A percentile compares a stretch with the other conserved stretches of the same genome.
Evolutionary conservation across 228 moss, liverwort and hornwort genomes (phyloP).

Genomic region (Sphagnum fallax): DNA sequence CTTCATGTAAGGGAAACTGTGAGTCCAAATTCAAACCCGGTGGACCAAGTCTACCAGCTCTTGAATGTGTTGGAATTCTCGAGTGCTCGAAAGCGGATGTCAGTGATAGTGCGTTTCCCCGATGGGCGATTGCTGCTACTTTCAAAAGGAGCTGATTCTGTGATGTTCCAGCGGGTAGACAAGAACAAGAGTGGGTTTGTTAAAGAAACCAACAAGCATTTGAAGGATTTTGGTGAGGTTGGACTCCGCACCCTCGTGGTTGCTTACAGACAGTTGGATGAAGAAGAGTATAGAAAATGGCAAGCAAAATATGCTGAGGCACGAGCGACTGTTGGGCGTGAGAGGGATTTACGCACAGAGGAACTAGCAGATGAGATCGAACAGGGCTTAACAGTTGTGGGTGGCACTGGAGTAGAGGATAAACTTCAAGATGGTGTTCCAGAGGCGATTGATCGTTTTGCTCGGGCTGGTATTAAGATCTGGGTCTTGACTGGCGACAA

Average conservation of each 20-base stretch:
- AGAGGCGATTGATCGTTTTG: constrained; percentile 82
- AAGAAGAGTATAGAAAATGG: constrained; percentile 56
- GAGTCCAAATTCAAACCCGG: constrained; percentile 20
- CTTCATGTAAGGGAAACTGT: constrained; percentile 45
- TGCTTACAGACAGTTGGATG: constrained; percentile 65
- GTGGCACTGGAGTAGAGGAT: constrained; percentile 94
- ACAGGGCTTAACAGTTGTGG: constrained; percentile 55
- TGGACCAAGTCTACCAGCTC: constrained; percentile 56
- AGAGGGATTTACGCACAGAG: constrained; percentile 54
- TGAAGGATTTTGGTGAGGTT: constrained; percentile 72
- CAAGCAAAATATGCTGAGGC: constrained; percentile 47
- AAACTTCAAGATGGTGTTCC: constrained; percentile 90
- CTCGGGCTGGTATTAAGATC: constrained; percentile 80
- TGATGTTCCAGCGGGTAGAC: constrained; percentile 57
- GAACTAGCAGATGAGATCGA: constrained; percentile 78
- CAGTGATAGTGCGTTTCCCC: constrained; percentile 79
- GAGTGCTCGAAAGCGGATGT: constrained; percentile 89
- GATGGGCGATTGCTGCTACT: constrained; percentile 60
- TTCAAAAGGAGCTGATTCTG: constrained; percentile 84
- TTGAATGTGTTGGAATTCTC: constrained; percentile 80
- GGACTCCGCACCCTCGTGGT: constrained; percentile 84
- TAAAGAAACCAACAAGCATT: constrained; percentile 40
- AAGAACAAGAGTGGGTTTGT: constrained; percentile 36
- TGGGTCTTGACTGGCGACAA: constrained; percentile 98
- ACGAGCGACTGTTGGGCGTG: constrained; percentile 52